These are phyloP conservation scores for Dittrichia graveolens DNA, from an alignment of 129 eudicot genomes.

Conservation along the genomic window DNA sequence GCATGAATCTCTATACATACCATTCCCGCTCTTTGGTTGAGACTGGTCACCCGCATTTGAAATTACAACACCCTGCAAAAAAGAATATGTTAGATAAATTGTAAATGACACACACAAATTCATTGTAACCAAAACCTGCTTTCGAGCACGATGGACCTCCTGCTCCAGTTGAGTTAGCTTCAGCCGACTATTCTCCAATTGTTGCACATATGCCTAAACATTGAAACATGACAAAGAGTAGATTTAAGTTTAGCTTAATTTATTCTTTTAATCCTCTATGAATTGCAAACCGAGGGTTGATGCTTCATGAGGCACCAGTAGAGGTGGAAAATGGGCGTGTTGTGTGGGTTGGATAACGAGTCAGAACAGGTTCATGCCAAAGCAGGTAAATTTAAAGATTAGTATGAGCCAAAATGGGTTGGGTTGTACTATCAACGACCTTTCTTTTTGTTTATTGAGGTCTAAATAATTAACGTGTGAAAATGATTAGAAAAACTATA, in stretches of 20 bases:
- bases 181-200: constrained; percentile 87
- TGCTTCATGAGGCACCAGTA: too few species aligned
- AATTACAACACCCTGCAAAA: constrained; percentile 60
- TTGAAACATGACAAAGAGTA: background rate
- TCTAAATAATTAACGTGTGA: background rate
- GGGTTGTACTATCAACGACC: background rate
- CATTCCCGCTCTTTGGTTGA: constrained; percentile 61
- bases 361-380: constrained; percentile 16
- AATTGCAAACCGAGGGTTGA: background rate
- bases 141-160: constrained; percentile 95
- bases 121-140: constrained; percentile 54
- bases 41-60: constrained; percentile 80
- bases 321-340: too few species aligned
- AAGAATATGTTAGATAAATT: constrained; percentile 10
- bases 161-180: constrained; percentile 96
- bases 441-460: background rate
- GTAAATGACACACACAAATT: background rate
- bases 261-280: background rate
- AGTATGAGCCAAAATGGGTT: background rate
- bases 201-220: constrained; percentile 94
- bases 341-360: background rate
- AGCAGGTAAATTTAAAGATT: too few species aligned
- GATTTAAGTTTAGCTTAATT: constrained; percentile 16
- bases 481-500: background rate
- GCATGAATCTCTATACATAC: constrained; percentile 30